Evolutionary conservation across 345 rosid genomes (phyloP), one percentile per base, ranked within the genome.

Genomic region (Draba incana): DNA sequence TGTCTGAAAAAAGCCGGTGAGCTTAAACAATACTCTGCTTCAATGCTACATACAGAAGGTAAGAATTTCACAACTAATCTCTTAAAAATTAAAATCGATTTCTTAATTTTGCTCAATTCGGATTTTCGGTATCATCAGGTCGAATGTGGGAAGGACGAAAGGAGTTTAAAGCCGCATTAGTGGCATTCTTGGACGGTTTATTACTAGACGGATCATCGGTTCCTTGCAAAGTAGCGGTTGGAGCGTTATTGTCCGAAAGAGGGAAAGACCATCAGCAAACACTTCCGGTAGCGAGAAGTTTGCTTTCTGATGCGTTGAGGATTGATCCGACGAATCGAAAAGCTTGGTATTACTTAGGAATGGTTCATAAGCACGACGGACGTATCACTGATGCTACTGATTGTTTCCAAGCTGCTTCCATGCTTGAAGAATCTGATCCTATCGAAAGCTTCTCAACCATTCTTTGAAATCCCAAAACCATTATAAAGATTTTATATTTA

Each of bases 341-440:
- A 83, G 98, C 97, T 72, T 93, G 97, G 94, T 86, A 87, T 75
- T 72, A 90, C 81, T 75, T 93, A 74, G 98, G 98, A 35, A 57
- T 83, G 81, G 84, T 93, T 58, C 95, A 88, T 65, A 84, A 75
- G 63, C 81, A 77, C 16, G 92, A 87, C 60, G 97, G 98, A 35
- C 92, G 97, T 59, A 79, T 84, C 60, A 89, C 89, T 42, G 98
- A 90, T 77, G 97, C 97, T 8, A 75, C 80, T 10, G 97, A 93
- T 62, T 88, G 96, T 80, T 89, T 93, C 80, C 94, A 87, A 79
- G 98, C 98, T 43, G 94, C 98, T 49, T 84, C 91, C 28, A 85
- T 93, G 91, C 98, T 93, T 43, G 94, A 90, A 78, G 97, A 90
- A 47, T 87, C 92, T 2, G 91, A 93, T 76, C 97, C 97, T 4